phyloP scores from a whole-genome alignment of 1,139 yeast genomes.

The Zygotorulaspora mrakii region DNA sequence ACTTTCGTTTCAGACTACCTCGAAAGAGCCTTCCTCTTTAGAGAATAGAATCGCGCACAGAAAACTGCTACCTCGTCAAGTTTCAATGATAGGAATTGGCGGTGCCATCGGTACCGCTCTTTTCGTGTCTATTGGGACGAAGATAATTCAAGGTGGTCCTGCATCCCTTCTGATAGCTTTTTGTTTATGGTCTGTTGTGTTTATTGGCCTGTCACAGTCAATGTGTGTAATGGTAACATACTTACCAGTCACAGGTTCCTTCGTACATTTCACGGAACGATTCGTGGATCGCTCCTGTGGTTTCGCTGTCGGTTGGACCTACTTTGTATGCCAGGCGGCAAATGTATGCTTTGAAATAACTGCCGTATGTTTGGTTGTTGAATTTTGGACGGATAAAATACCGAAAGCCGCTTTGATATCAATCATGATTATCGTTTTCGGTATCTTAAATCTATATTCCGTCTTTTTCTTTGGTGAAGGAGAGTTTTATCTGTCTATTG shows the following conservation, averaged over 20 bases:
- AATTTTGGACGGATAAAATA: slow-evolving; percentile 53
- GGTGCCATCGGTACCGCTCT: slow-evolving; percentile 68
- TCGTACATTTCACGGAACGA: slow-evolving; percentile 55
- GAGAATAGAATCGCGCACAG: no score
- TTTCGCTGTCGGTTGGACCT: slow-evolving; percentile 57
- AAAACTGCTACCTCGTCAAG: slow-evolving; percentile 53
- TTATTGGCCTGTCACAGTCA: slow-evolving; percentile 55
- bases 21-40: no score
- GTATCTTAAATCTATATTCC: slow-evolving; percentile 50
- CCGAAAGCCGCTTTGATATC: slow-evolving; percentile 56
- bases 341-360: slow-evolving; percentile 60
- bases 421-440: slow-evolving; percentile 55
- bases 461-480: slow-evolving; percentile 61
- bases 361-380: slow-evolving; percentile 55
- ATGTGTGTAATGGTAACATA: slow-evolving; percentile 65
- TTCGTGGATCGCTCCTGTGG: slow-evolving; percentile 63
- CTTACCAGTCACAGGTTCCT: slow-evolving; percentile 63
- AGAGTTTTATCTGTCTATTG: slow-evolving; percentile 62
- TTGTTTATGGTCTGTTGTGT: slow-evolving; percentile 54
- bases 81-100: slow-evolving; percentile 62
- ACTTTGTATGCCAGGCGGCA: slow-evolving; percentile 64
- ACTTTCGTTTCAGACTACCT: no score
- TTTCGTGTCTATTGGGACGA: slow-evolving; percentile 58
- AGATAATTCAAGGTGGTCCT: slow-evolving; percentile 62
- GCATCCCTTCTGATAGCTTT: slow-evolving; percentile 57